Conservation (phyloP, 1,284 basidiomycete genomes). For the Cryptococcus deneoformans region DNA sequence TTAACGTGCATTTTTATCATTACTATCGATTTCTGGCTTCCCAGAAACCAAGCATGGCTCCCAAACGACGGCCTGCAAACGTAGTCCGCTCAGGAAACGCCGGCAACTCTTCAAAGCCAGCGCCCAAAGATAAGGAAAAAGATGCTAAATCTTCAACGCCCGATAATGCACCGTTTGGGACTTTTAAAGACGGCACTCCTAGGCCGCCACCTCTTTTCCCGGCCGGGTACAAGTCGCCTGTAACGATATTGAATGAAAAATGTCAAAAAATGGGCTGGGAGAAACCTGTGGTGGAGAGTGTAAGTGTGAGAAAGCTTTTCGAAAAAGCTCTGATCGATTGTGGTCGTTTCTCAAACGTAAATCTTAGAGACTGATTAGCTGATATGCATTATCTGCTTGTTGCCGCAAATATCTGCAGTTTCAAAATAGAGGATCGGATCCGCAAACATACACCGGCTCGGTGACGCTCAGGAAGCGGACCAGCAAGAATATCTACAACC, state of each 20-base stretch:
- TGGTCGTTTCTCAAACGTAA: too few relatives aligned
- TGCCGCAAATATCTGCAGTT: constrained; percentile 33
- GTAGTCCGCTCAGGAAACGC: constrained; percentile 84
- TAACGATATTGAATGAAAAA: constrained; percentile 73
- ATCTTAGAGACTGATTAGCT: too few relatives aligned
- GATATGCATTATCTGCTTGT: too few relatives aligned
- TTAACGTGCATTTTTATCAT: too few relatives aligned
- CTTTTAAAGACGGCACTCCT: constrained; percentile 22
- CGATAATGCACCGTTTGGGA: background rate
- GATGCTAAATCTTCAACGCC: background rate
- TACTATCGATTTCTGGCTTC: background rate
- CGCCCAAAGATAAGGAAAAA: background rate
- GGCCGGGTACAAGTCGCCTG: constrained; percentile 73
- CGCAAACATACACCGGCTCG: constrained; percentile 58
- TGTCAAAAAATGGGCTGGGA: constrained; percentile 87
- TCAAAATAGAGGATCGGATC: constrained; percentile 52
- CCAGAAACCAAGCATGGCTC: constrained; percentile 56
- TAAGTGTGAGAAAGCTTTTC: constrained; percentile 43
- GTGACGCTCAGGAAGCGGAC: constrained; percentile 64
- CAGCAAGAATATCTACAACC: constrained; percentile 64
- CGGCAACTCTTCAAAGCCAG: constrained; percentile 68
- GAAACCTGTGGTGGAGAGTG: constrained; percentile 68
- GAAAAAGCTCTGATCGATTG: too few relatives aligned
- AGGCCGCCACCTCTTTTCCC: constrained; percentile 63
- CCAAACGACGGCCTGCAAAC: constrained; percentile 58